Conservation (phyloP, 208 protist species). For the Crithidia sp. region DNA sequence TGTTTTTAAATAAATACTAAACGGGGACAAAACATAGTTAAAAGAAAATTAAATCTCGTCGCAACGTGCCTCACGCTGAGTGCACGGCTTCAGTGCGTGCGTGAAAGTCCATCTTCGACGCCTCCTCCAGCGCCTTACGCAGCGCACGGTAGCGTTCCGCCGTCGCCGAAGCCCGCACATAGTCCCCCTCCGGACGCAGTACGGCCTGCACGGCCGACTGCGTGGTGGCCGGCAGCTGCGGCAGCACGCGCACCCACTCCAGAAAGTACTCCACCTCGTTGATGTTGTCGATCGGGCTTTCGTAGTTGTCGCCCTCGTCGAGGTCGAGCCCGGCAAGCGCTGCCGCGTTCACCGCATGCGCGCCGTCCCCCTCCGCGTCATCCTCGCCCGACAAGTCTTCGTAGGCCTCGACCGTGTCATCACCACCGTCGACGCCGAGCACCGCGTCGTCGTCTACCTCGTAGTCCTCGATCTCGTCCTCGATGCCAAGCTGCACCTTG, state of each 20-base stretch:
- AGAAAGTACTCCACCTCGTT: constrained; percentile 79
- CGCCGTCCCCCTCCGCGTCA: constrained; percentile 26
- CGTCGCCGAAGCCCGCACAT: constrained; percentile 43
- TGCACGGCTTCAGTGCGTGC: constrained; percentile 33
- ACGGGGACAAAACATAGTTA: too few species aligned
- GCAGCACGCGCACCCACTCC: constrained; percentile 29
- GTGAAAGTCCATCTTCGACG: constrained; percentile 57
- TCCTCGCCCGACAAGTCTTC: constrained; percentile 49
- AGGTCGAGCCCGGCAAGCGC: constrained; percentile 30
- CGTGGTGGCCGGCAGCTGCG: constrained; percentile 21
- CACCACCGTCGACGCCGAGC: constrained; percentile 46
- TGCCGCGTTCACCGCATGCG: not conserved
- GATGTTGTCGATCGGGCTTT: constrained; percentile 87
- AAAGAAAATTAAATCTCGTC: too few species aligned
- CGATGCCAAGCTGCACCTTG: constrained; percentile 45
- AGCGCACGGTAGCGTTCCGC: constrained; percentile 58
- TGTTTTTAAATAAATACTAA: too few species aligned
- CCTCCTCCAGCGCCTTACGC: constrained; percentile 57
- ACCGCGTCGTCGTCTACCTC: constrained; percentile 51
- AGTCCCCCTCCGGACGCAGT: constrained; percentile 45
- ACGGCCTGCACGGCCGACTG: constrained; percentile 30
- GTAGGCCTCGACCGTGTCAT: constrained; percentile 43
- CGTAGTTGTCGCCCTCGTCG: constrained; percentile 88
- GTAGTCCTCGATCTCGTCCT: constrained; percentile 61
- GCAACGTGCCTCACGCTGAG: not conserved